phyloP scores from a whole-genome alignment of 371 early-diverging fungal genomes.

The Mucor racemosus region DNA sequence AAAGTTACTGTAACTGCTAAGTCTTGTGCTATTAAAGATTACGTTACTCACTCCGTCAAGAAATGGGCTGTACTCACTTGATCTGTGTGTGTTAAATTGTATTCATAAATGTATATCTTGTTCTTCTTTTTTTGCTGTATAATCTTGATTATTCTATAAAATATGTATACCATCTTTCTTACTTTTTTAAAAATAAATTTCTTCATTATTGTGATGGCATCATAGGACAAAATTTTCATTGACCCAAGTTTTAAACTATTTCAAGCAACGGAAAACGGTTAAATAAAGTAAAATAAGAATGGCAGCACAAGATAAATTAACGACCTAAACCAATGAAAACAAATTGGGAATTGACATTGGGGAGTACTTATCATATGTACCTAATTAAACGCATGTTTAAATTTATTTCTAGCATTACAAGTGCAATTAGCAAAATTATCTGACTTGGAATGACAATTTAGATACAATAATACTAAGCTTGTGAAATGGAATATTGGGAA shows the following conservation, averaged over 20 bases:
- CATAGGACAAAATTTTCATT: background rate
- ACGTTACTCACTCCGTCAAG: constrained; percentile 21
- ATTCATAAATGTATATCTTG: background rate
- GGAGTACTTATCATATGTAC: background rate
- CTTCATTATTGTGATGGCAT: background rate
- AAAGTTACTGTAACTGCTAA: constrained; percentile 16
- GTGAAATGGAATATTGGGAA: background rate
- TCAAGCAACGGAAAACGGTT: background rate
- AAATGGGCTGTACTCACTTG: constrained; percentile 27
- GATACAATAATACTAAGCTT: background rate
- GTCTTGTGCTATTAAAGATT: constrained; percentile 18
- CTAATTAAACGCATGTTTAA: constrained; percentile 5
- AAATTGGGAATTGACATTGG: background rate
- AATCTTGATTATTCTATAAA: background rate
- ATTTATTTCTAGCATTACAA: background rate
- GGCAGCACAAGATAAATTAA: background rate
- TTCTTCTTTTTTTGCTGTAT: background rate
- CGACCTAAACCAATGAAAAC: background rate
- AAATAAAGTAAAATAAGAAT: background rate
- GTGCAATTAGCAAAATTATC: background rate
- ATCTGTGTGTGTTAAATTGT: too few species aligned
- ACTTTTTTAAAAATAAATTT: background rate
- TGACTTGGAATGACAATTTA: background rate
- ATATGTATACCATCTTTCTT: background rate
- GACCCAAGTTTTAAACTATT: background rate